Evolutionary conservation across 176 grass and related monocot genomes (phyloP), one percentile per base, ranked within the genome.

Genomic region (Oryza longistaminata): DNA sequence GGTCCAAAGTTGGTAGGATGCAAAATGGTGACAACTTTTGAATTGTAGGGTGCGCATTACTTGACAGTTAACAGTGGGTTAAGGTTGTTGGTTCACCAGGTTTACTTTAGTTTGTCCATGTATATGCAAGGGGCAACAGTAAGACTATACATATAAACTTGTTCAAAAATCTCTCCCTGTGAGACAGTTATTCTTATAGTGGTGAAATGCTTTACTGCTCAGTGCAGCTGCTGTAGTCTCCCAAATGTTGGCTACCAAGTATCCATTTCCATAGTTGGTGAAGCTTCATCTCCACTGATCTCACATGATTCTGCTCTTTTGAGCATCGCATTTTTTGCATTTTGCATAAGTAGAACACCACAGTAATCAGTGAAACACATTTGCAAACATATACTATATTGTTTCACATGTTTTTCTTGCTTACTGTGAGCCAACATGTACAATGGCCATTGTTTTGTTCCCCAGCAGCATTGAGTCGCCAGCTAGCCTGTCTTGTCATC

Each of bases 21-120:
- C 68, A 35, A 58, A 82, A 90, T 86, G 64, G 73, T 74, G 52
- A 61, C 74, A 72, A 29, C 24, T 50, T 85, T 42, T 14, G 8
- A 9, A 44, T 9, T 26, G 53, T 45, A 46, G 42, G 34, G 84
- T 61, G 74, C 55, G 22, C 17, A 39, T 42, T 39, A 42, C 70
- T 62, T 31, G 25, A 64, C 19, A 81, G 2, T 19, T 39, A 74
- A 49, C 46, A 14, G 46, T 49, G 46, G 11, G 49, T 70, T 80
- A 27, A 73, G 24, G 17, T 11, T 60, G 7, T n/a, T 60, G 19
- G 3, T 33, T 60, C 33, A 19, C 39, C 33, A 69, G 43, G 6
- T 83, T 70, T 4, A 49, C 21, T 25, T 64, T 43, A 64, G 8
- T 64, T 72, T 65, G 42, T 43, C 37, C 39, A 71, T 78, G 66